These are phyloP conservation scores for Pseudogymnoascus sp. DNA, from an alignment of 2,329 filamentous ascomycete species.

Conservation along the genomic window DNA sequence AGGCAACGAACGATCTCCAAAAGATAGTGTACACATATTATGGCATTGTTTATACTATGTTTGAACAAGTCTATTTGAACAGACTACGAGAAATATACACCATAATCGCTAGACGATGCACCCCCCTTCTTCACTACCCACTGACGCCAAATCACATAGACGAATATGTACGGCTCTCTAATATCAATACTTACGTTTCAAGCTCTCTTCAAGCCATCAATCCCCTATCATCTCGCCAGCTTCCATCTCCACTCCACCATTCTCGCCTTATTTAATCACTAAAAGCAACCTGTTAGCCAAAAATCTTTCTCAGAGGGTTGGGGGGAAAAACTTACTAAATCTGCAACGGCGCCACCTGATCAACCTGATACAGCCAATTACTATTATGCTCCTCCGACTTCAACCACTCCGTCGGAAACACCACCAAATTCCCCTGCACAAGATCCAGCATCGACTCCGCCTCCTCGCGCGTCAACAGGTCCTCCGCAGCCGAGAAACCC, in stretches of 20 bases:
- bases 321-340: constrained; percentile 67
- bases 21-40: background rate
- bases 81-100: background rate
- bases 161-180: constrained; percentile 8
- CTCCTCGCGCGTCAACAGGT: constrained; percentile 65
- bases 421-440: constrained; percentile 80
- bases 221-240: background rate
- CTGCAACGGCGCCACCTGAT: constrained; percentile 90
- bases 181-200: constrained; percentile 2
- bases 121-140: background rate
- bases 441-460: constrained; percentile 74
- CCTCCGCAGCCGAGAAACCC: constrained; percentile 59
- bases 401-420: constrained; percentile 95
- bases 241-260: background rate
- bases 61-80: constrained; percentile 6
- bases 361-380: constrained; percentile 95
- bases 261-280: background rate
- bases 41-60: background rate
- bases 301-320: no score
- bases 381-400: constrained; percentile 83
- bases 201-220: background rate
- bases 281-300: background rate
- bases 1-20: background rate
- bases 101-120: constrained; percentile 5
- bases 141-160: constrained; percentile 1